Percentiles rank a stretch among this genome's conserved stretches.
Conservation (phyloP, 345 rosid genomes). For the Citrus glauca region DNA sequence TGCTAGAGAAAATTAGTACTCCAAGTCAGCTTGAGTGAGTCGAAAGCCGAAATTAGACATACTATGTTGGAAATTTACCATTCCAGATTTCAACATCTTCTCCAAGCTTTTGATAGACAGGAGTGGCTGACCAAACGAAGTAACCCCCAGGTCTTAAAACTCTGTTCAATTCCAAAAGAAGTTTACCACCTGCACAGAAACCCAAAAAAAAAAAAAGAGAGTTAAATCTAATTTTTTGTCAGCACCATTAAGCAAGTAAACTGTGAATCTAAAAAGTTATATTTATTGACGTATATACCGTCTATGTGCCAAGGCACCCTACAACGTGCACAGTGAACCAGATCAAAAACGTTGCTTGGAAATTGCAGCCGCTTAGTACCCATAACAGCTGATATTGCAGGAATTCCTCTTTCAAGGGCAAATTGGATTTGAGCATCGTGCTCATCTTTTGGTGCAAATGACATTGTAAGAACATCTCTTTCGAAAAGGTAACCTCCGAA, state of each 20-base stretch:
- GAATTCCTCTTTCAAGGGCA: conserved; percentile 94
- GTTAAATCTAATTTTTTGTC: not conserved
- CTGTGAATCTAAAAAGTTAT: not conserved
- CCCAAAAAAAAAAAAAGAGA: not conserved
- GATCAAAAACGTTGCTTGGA: conserved; percentile 86
- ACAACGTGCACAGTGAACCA: conserved; percentile 89
- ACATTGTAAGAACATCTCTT: conserved; percentile 85
- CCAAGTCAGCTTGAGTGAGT: conserved; percentile 11
- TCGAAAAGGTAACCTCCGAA: conserved; percentile 87
- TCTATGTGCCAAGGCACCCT: conserved; percentile 96
- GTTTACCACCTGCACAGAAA: conserved; percentile 47
- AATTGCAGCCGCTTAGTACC: conserved; percentile 85
- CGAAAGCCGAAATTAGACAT: not conserved
- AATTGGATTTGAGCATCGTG: conserved; percentile 97
- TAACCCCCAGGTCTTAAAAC: conserved; percentile 86
- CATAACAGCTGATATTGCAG: conserved; percentile 96
- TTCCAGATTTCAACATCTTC: conserved; percentile 84
- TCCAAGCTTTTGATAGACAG: conserved; percentile 69
- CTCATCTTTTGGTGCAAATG: conserved; percentile 96
- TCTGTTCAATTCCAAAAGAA: conserved; percentile 84
- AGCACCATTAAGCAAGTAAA: not conserved
- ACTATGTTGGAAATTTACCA: conserved; percentile 32
- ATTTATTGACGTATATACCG: conserved; percentile 19
- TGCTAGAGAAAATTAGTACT: conserved; percentile 30
- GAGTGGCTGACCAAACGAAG: conserved; percentile 96